A percentile compares a stretch with the other conserved stretches of the same genome.
Conservation (phyloP, 2,329 filamentous ascomycete species). For the Gliomastix tumulicola region DNA sequence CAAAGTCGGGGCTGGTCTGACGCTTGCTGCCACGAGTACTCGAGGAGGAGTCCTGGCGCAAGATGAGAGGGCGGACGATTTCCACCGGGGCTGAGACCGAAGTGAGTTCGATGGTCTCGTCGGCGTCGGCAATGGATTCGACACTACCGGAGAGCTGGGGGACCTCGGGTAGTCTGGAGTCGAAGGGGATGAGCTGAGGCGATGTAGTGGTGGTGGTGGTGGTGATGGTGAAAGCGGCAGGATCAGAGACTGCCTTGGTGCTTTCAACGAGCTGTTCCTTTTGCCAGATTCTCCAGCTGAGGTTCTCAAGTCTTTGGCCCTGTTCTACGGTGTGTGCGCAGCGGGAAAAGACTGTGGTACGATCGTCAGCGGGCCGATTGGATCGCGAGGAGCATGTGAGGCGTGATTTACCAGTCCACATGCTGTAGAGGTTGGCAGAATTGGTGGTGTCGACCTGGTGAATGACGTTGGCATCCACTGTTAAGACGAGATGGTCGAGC, state of each 20-base stretch:
- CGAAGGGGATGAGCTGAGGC: slow-evolving; percentile 41
- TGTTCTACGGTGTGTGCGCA: slow-evolving; percentile 92
- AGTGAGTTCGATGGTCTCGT: slow-evolving; percentile 55
- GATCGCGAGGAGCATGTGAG: slow-evolving; percentile 3
- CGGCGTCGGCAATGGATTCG: slow-evolving; percentile 60
- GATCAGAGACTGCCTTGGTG: slow-evolving; percentile 46
- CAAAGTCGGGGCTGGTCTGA: slow-evolving; percentile 84
- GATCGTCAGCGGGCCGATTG: slow-evolving; percentile 18
- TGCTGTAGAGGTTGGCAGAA: slow-evolving; percentile 87
- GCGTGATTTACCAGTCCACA: slow-evolving; percentile 79
- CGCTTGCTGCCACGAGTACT: slow-evolving; percentile 65
- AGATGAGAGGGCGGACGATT: slow-evolving; percentile 60
- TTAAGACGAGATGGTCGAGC: slow-evolving; percentile 79
- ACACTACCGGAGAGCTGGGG: slow-evolving; percentile 73
- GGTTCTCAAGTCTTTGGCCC: slow-evolving; percentile 85
- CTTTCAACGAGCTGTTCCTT: slow-evolving; percentile 75
- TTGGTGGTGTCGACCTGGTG: slow-evolving; percentile 93
- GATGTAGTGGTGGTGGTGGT: slow-evolving; percentile 30
- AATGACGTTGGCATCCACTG: slow-evolving; percentile 85
- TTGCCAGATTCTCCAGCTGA: slow-evolving; percentile 94
- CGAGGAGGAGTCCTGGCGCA: slow-evolving; percentile 63
- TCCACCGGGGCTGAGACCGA: slow-evolving; percentile 48
- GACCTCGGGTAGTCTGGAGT: slow-evolving; percentile 41
- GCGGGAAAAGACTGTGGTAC: slow-evolving; percentile 72
- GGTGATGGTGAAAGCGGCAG: slow-evolving; percentile 26